phyloP scores from a whole-genome alignment of 768 basidiomycete species.

The Leucocoprinus leucothites region DNA sequence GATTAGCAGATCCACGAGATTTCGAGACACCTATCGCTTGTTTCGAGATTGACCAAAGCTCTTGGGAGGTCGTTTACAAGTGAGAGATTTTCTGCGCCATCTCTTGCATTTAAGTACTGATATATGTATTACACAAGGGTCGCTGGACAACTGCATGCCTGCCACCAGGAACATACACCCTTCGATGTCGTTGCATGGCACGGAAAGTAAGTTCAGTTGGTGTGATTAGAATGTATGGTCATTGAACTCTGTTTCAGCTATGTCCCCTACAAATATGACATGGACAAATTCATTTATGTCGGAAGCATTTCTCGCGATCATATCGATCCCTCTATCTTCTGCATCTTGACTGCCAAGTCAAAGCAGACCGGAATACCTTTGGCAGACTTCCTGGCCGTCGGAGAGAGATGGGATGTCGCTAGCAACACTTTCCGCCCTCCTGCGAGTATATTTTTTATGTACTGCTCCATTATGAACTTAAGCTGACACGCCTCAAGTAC shows the following conservation, averaged over 20 bases:
- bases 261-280: conserved; percentile 63
- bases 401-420: conserved; percentile 63
- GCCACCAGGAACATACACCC: conserved; percentile 60
- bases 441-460: conserved; percentile 28
- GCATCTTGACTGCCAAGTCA: conserved; percentile 64
- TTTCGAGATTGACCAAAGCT: conserved; percentile 62
- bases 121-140: conserved; percentile 32
- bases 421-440: conserved; percentile 58
- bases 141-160: conserved; percentile 49
- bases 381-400: conserved; percentile 63
- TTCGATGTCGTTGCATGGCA: conserved; percentile 75
- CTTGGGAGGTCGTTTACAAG: conserved; percentile 58
- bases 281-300: conserved; percentile 61
- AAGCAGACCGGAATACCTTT: conserved; percentile 56
- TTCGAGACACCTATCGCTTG: conserved; percentile 61
- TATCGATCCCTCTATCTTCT: conserved; percentile 68
- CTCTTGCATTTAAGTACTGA: background rate
- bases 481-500: conserved; percentile 33
- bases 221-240: background rate
- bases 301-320: conserved; percentile 68
- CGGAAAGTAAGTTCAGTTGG: conserved; percentile 46
- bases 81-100: conserved; percentile 15
- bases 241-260: conserved; percentile 36
- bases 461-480: background rate
- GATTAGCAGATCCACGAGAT: conserved; percentile 61